Conservation (phyloP, 768 basidiomycete species). For the Scleroderma citrinum region DNA sequence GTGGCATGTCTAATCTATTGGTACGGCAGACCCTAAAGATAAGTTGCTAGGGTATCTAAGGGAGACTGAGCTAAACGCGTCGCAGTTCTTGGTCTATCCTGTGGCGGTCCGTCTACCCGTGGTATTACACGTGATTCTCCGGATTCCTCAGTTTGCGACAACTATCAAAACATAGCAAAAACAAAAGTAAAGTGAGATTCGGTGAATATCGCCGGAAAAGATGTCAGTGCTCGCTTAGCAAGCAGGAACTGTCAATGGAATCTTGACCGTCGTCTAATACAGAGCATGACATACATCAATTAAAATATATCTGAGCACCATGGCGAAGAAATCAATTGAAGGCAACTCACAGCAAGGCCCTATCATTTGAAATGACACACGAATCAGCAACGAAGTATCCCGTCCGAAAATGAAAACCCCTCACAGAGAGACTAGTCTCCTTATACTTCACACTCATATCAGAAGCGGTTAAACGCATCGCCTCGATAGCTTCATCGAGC, state of each 20-base stretch:
- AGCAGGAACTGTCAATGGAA: conserved; percentile 80
- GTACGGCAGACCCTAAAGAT: too few relatives aligned
- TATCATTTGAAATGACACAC: conserved; percentile 20
- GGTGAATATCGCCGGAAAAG: too few relatives aligned
- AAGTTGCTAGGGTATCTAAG: too few relatives aligned
- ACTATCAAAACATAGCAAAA: too few relatives aligned
- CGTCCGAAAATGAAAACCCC: background rate
- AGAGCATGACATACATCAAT: conserved; percentile 9
- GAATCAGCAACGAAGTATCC: background rate
- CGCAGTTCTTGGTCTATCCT: too few relatives aligned
- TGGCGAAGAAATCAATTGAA: conserved; percentile 4
- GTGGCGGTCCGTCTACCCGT: too few relatives aligned
- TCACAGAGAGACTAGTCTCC: conserved; percentile 79
- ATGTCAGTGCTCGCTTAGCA: conserved; percentile 57
- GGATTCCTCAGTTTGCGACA: too few relatives aligned
- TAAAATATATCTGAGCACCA: too few relatives aligned
- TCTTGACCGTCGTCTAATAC: conserved; percentile 67
- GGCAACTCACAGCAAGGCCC: conserved; percentile 52
- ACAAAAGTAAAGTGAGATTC: too few relatives aligned
- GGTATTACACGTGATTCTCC: too few relatives aligned
- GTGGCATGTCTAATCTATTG: too few relatives aligned
- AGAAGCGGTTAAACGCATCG: conserved; percentile 88
- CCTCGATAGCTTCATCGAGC: conserved; percentile 92
- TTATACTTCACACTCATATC: conserved; percentile 96
- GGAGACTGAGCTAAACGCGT: too few relatives aligned